phyloP scores from a whole-genome alignment of 2,329 filamentous ascomycete genomes.

The Ascosphaera acerosa region DNA sequence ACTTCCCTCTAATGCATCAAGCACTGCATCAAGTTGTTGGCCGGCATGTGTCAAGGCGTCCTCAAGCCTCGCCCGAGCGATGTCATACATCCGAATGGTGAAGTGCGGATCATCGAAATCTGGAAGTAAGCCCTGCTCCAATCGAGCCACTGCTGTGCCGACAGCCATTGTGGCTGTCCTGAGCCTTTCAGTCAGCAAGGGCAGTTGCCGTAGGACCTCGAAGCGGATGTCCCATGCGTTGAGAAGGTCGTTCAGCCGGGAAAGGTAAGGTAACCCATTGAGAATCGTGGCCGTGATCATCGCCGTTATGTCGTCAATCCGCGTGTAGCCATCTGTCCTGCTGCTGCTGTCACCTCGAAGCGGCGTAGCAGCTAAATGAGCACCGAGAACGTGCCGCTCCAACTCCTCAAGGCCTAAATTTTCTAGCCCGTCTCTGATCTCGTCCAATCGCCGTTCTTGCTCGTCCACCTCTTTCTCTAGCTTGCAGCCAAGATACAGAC shows the following conservation, averaged over 20 bases:
- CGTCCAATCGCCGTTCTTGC: conserved; percentile 49
- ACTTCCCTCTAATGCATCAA: conserved; percentile 64
- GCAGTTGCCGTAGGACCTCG: conserved; percentile 45
- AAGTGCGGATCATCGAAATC: conserved; percentile 9
- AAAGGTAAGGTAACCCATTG: conserved; percentile 62
- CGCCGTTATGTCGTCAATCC: conserved; percentile 71
- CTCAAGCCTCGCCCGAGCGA: conserved; percentile 31
- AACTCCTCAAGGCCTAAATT: conserved; percentile 39
- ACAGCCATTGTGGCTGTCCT: conserved; percentile 15
- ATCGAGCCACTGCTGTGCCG: conserved; percentile 11
- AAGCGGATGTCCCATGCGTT: conserved; percentile 56
- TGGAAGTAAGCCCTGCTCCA: conserved; percentile 10
- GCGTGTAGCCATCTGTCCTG: conserved; percentile 28
- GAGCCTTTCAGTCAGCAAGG: conserved; percentile 39
- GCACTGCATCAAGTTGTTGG: conserved; percentile 51
- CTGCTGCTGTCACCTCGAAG: not conserved
- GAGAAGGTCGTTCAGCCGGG: conserved; percentile 46
- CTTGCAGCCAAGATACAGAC: conserved; percentile 44
- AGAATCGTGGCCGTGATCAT: conserved; percentile 77
- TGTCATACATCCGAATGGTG: conserved; percentile 17
- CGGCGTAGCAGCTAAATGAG: conserved; percentile 31
- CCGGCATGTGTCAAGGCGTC: conserved; percentile 45
- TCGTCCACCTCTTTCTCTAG: conserved; percentile 33
- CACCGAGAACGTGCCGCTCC: conserved; percentile 64
- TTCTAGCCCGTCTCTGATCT: conserved; percentile 32